Base-by-base conservation (phyloP, 306 rosid species). In the Hylodesmum podocarpum region DNA sequence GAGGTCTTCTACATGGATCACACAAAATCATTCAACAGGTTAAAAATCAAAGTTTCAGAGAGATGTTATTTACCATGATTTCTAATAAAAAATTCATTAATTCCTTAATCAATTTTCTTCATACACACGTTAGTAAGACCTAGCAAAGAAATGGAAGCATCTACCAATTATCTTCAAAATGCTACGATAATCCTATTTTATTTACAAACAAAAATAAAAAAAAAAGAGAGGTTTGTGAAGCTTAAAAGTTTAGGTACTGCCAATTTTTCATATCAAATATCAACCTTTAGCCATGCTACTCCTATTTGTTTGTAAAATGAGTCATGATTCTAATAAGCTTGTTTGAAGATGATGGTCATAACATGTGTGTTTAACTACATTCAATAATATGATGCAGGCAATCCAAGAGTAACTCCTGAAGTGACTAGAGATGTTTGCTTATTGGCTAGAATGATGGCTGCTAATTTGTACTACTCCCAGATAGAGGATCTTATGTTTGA, bases 391-490 rank as follows among this genome's bases (percentile, higher is more conserved):
- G 71, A 75, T 80, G 75, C 87, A 92, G 96, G 97, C 63, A 92
- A 92, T 86, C 97, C 96, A 34, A 88, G 96, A 76, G 97, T 92
- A 37, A 92, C 96, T 31, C 94, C 97, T 16, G 96, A 92, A 82
- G 97, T 92, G 31, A 92, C 97, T 10, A 90, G 96, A 81, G 94
- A 92, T 66, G 97, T 92, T 72, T 92, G 96, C 84, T 84, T 90
- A 53, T 84, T 90, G 80, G 96, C 97, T 50, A 87, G 92, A 87
- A 90, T 92, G 97, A 92, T 92, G 97, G 97, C 96, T 63, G 87
- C 94, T 25, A 92, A 84, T 47, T 71, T 90, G 83, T 87, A 88
- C 84, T 92, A 92, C 71, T 90, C 96, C 68, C 89, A 86, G 80
- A 92, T 92, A 36, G 96, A 92, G 87, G 92, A 88, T 74, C 97